These are phyloP conservation scores for Euryodendron excelsum DNA, from an alignment of 148 eudicot genomes.

Conservation along the genomic window DNA sequence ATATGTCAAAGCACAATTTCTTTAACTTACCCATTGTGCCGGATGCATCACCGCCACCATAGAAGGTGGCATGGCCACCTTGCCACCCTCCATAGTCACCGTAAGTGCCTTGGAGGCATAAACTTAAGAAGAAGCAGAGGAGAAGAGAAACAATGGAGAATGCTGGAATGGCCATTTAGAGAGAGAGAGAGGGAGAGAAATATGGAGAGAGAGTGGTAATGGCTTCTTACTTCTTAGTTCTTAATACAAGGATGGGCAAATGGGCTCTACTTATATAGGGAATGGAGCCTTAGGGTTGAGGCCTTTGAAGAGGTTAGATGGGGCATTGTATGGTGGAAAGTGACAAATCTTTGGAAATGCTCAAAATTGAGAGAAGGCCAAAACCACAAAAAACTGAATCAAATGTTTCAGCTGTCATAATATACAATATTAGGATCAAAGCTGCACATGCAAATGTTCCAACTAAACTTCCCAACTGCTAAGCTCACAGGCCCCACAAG, in stretches of 20 bases:
- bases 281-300: neutral
- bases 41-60: constrained; percentile 82
- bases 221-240: neutral
- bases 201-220: constrained; percentile 11
- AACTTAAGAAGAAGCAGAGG: constrained; percentile 20
- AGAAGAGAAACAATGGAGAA: constrained; percentile 25
- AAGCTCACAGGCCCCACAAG: constrained; percentile 34
- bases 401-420: no score
- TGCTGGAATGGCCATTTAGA: constrained; percentile 33
- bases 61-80: constrained; percentile 77
- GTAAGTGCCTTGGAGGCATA: constrained; percentile 22
- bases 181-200: neutral
- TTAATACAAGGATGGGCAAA: neutral
- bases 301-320: neutral
- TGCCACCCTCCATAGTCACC: constrained; percentile 55
- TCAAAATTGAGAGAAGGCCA: neutral
- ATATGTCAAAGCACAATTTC: neutral
- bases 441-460: constrained; percentile 34
- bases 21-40: constrained; percentile 78
- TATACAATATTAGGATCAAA: neutral
- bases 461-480: constrained; percentile 31
- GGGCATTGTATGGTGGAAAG: constrained; percentile 14
- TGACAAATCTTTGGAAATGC: neutral
- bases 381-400: neutral
- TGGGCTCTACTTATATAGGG: constrained; percentile 7